Evolutionary conservation across 2,329 filamentous ascomycete species (phyloP).

Genomic region (Drechslerella dactyloides): DNA sequence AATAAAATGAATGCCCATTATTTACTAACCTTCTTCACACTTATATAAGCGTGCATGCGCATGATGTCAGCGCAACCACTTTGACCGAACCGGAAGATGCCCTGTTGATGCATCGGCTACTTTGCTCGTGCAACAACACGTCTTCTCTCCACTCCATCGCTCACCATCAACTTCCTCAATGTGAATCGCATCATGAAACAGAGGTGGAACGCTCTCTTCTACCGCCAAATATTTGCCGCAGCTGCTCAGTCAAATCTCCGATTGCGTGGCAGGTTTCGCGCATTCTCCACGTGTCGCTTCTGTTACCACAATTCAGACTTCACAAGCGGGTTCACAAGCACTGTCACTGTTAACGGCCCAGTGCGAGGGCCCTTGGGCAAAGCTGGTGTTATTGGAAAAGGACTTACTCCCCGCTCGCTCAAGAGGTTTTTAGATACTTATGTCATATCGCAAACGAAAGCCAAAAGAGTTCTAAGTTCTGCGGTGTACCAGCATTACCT

Average conservation of each 20-base stretch:
- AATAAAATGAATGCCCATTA: too few relatives aligned
- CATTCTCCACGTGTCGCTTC: conserved; percentile 11
- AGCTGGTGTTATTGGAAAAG: conserved; percentile 42
- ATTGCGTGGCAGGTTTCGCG: conserved; percentile 1
- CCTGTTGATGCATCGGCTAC: background rate
- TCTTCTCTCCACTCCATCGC: background rate
- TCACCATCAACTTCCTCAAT: conserved; percentile 4
- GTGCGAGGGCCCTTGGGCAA: conserved; percentile 52
- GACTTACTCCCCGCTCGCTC: conserved; percentile 60
- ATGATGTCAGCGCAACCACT: background rate
- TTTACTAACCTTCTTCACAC: too few relatives aligned
- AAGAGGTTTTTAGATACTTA: conserved; percentile 94
- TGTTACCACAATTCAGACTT: conserved; percentile 53
- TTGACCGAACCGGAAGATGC: background rate
- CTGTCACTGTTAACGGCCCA: conserved; percentile 49
- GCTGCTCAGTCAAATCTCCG: background rate
- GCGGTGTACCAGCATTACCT: conserved; percentile 98
- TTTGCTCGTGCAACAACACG: background rate
- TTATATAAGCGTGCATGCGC: too few relatives aligned
- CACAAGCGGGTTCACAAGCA: conserved; percentile 52
- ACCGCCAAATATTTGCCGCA: conserved; percentile 5
- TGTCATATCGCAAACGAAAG: conserved; percentile 92
- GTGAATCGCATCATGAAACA: conserved; percentile 29
- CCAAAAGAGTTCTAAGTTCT: conserved; percentile 90
- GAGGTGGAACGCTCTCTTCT: conserved; percentile 22